Evolutionary conservation across 768 basidiomycete species (phyloP).

Genomic region (Rhizopogon roseolus): DNA sequence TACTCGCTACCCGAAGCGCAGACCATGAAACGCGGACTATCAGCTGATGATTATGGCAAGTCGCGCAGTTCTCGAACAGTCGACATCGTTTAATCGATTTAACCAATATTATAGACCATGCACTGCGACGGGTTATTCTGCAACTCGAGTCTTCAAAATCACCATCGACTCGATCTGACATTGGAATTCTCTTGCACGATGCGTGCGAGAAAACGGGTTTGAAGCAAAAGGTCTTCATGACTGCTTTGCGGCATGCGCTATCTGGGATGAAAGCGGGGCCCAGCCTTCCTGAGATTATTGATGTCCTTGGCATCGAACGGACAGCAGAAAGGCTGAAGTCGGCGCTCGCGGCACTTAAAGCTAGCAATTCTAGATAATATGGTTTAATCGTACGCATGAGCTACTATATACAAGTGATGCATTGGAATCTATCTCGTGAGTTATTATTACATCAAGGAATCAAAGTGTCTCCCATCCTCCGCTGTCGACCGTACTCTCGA

Average conservation of each 20-base stretch:
- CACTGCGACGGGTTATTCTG: background rate
- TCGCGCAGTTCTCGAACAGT: background rate
- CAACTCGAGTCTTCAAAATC: background rate
- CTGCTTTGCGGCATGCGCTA: conserved; percentile 67
- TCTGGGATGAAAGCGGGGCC: conserved; percentile 71
- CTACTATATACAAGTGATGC: background rate
- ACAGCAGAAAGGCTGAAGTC: conserved; percentile 13
- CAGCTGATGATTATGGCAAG: conserved; percentile 42
- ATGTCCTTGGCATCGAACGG: conserved; percentile 30
- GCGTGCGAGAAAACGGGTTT: conserved; percentile 36
- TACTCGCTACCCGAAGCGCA: conserved; percentile 49
- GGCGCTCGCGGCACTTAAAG: conserved; percentile 2
- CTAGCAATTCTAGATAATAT: background rate
- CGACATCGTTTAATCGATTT: conserved; percentile 3
- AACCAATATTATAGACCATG: background rate
- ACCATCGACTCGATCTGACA: conserved; percentile 9
- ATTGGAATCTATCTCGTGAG: too few species aligned
- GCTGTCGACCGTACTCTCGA: conserved; percentile 82
- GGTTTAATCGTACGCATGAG: background rate
- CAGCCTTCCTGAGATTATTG: conserved; percentile 34
- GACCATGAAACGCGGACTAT: conserved; percentile 43
- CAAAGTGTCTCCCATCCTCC: conserved; percentile 93
- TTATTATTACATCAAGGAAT: background rate
- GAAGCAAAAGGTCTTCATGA: conserved; percentile 59
- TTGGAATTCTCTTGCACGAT: conserved; percentile 38